Percentiles rank a stretch among this genome's conserved stretches.
phyloP scores from a whole-genome alignment of 345 rosid species.

The Acer yangbiense region DNA sequence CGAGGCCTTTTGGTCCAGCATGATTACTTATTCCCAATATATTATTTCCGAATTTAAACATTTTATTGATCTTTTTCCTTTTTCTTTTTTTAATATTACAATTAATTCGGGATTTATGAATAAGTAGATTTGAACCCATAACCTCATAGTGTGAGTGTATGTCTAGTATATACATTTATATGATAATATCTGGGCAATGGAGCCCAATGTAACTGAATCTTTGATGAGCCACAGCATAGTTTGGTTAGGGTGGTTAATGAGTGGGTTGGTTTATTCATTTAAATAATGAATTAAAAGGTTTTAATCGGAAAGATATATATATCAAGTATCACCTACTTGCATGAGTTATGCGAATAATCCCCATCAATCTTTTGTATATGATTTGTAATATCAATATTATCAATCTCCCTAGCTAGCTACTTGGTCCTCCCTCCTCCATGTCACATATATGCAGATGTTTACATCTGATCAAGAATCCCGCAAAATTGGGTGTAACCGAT shows the following conservation, averaged over 20 bases:
- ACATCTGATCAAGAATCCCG: neutral
- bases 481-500: neutral
- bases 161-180: too few relatives aligned
- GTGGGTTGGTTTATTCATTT: neutral
- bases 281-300: neutral
- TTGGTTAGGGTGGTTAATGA: neutral
- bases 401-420: neutral
- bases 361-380: conserved; percentile 1
- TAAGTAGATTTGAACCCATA: too few relatives aligned
- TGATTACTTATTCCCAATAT: too few relatives aligned
- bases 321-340: neutral
- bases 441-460: neutral
- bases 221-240: neutral
- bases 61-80: too few relatives aligned
- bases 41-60: too few relatives aligned
- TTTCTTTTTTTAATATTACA: too few relatives aligned
- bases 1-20: too few relatives aligned
- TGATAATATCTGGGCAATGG: neutral
- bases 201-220: neutral
- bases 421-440: neutral
- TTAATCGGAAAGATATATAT: neutral
- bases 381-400: neutral
- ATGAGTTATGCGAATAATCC: neutral
- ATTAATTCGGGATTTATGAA: too few relatives aligned
- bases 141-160: too few relatives aligned